Evolutionary conservation across 2,329 filamentous ascomycete genomes (phyloP).

Genomic region (Talaromyces islandicus): DNA sequence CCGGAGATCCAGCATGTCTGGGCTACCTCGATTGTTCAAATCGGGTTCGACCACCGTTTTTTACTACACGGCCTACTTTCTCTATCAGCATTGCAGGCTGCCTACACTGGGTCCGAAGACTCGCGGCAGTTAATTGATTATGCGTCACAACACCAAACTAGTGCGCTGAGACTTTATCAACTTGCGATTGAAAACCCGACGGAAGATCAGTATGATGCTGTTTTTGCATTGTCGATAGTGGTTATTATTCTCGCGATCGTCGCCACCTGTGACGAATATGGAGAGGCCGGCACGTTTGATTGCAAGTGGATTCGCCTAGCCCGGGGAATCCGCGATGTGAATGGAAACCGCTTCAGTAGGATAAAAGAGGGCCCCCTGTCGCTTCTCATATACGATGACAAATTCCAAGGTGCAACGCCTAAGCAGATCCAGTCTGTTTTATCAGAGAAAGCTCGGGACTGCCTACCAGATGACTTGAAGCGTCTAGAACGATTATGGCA

Average conservation of each 20-base stretch:
- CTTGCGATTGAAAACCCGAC: constrained; percentile 2
- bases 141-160: constrained; percentile 6
- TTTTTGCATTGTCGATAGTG: constrained; percentile 8
- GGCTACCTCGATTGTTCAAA: constrained; percentile 18
- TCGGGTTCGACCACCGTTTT: constrained; percentile 21
- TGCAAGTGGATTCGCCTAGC: constrained; percentile 11
- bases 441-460: not conserved
- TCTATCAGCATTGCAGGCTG: constrained; percentile 20
- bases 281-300: constrained; percentile 4
- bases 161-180: constrained; percentile 7
- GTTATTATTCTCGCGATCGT: constrained; percentile 2
- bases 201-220: constrained; percentile 1
- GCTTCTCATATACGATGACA: not conserved
- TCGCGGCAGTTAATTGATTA: constrained; percentile 2
- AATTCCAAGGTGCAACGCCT: not conserved
- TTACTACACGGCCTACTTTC: constrained; percentile 23
- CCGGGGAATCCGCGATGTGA: constrained; percentile 4
- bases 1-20: constrained; percentile 16
- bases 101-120: constrained; percentile 1
- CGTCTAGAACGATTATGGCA: constrained; percentile 1
- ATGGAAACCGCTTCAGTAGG: not conserved
- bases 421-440: not conserved
- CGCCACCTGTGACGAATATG: constrained; percentile 2
- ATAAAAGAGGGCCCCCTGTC: not conserved
- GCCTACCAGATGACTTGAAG: not conserved